Conservation (phyloP, 371 early-diverging fungal genomes). For the Mucor piriformis region DNA sequence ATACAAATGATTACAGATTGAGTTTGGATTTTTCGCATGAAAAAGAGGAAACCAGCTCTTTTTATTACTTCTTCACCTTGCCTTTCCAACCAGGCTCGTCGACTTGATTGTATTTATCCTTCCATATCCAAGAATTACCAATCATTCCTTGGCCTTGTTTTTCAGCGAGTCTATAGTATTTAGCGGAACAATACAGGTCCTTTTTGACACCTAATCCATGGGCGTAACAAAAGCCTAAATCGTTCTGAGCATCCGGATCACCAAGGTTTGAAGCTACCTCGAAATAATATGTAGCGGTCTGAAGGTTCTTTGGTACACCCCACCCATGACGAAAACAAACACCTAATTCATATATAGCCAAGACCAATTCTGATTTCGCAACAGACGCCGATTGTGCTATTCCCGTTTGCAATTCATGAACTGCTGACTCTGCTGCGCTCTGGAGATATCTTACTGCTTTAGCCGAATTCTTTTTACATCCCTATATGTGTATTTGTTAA, state of each 20-base stretch:
- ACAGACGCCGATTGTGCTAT: constrained; percentile 28
- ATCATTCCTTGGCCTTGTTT: constrained; percentile 80
- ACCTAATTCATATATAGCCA: constrained; percentile 89
- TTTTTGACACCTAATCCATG: constrained; percentile 85
- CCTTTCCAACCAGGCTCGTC: constrained; percentile 20
- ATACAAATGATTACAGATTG: neutral
- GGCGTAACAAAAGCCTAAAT: constrained; percentile 77
- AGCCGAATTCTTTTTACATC: constrained; percentile 65
- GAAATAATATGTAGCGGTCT: constrained; percentile 84
- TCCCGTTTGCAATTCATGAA: constrained; percentile 59
- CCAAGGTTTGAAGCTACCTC: constrained; percentile 88
- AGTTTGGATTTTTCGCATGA: neutral
- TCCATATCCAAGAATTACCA: constrained; percentile 95
- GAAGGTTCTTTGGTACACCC: constrained; percentile 84
- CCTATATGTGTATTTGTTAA: constrained; percentile 26
- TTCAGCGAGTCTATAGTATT: constrained; percentile 85
- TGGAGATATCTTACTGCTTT: constrained; percentile 75
- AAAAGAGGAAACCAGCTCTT: constrained; percentile 9
- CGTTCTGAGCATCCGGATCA: constrained; percentile 89
- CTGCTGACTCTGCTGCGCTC: constrained; percentile 78
- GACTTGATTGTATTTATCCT: constrained; percentile 70
- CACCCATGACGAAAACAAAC: constrained; percentile 87
- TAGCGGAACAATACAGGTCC: constrained; percentile 79
- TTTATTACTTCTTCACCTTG: constrained; percentile 10
- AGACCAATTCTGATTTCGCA: constrained; percentile 59